Evolutionary conservation across 345 rosid genomes (phyloP), one percentile per base, ranked within the genome.

Genomic region (Geranium brycei): DNA sequence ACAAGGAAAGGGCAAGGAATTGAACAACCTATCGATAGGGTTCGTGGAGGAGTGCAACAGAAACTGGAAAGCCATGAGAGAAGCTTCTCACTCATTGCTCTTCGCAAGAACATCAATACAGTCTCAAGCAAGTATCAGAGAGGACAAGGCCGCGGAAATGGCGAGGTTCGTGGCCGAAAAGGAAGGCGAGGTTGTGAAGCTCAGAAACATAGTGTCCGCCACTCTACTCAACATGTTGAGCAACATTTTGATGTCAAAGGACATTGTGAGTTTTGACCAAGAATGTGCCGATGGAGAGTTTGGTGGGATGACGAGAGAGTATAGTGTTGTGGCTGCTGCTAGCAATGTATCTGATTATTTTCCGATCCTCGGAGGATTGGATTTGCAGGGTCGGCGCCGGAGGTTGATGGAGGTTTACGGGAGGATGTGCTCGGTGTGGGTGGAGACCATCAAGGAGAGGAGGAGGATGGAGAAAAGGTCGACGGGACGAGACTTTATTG

Each of bases 311-410:
- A 17, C 64, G 1, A 72, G 69, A 41, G 62, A 68, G 1, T 35
- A 60, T 51, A 19, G 64, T 57, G 69, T 59, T 10, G 17, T 60
- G 4, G 32, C 13, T 51, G 13, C 57, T 2, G 31, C 68, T 23
- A 71, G 51, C 17, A 68, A 72, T 28, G 38, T 72, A 10, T 60
- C 68, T 1, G 69, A 72, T 56, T 2, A 63, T 15, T 72, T 53
- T 67, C 76, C 76, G 13, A 0, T 60, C 7, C 15, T 73, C 17
- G 64, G 66, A 1, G 62, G 66, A 0, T 64, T 73, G 2, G 72
- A 68, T 64, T 38, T 68, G 17, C 76, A 73, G 28, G 59, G 72
- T 18, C 59, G 60, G 10, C 18, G 62, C 0, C 60, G 10, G 59
- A 73, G 60, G 51, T 8, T 14, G 5, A 28, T 18, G 7, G 53